Conservation (phyloP, 106 monocot species). For the Vanilla planifolia region DNA sequence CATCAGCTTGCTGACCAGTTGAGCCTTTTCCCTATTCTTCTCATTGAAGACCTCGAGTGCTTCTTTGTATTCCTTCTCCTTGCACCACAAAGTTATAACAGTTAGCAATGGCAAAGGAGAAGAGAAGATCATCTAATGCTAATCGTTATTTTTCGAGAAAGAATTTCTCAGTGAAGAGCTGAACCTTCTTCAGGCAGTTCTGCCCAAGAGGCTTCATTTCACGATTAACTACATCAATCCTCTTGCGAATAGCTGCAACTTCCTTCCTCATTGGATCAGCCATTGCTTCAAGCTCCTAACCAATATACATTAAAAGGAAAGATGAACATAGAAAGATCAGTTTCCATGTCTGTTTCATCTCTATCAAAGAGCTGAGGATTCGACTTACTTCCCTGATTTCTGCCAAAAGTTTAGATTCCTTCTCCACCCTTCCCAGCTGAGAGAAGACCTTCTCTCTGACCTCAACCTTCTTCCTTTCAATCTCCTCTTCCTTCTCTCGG, state of each 20-base stretch:
- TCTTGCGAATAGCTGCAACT: slow-evolving; percentile 60
- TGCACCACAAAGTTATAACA: too few relatives aligned
- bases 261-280: slow-evolving; percentile 89
- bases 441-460: slow-evolving; percentile 36
- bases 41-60: slow-evolving; percentile 66
- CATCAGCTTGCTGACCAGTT: slow-evolving; percentile 53
- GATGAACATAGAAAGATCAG: neutral
- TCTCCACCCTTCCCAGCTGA: slow-evolving; percentile 51
- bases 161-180: neutral
- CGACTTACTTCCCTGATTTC: slow-evolving; percentile 58
- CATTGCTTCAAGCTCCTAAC: slow-evolving; percentile 86
- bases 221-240: slow-evolving; percentile 64
- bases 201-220: slow-evolving; percentile 86
- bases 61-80: slow-evolving; percentile 83
- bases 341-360: neutral
- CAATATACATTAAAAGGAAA: neutral
- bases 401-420: slow-evolving; percentile 74
- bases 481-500: slow-evolving; percentile 69
- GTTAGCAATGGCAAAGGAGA: neutral
- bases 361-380: neutral
- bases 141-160: neutral
- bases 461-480: slow-evolving; percentile 71
- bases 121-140: neutral
- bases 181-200: slow-evolving; percentile 76
- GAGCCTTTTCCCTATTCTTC: slow-evolving; percentile 69